Evolutionary conservation across 768 basidiomycete genomes (phyloP), one percentile per base, ranked within the genome.

Genomic region (Galerina sulciceps): DNA sequence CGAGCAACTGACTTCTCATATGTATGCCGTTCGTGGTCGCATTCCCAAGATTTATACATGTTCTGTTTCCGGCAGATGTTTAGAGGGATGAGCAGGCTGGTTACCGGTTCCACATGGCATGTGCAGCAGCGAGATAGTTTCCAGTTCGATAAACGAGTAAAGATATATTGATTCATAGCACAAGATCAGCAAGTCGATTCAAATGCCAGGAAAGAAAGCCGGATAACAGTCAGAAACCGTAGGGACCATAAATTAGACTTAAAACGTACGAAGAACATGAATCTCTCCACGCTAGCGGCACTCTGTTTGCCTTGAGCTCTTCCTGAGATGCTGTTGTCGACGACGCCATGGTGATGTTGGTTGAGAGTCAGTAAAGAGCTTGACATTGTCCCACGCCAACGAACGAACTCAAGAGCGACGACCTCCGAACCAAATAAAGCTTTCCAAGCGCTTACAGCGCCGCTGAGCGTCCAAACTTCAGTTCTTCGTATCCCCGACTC

Each of bases 1-100:
- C 47, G 38, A 37, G 31, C n/a, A 15, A 80, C 87, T 67, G 69
- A 91, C 93, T 91, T 87, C 79, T 96, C 93, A 69, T 96, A 92
- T 35, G 80, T 79, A 71, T 93, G 90, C 60, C 89, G 81, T 77
- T 96, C 90, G 64, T 94, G 87, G 71, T 94, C 91, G 72, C 94
- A 96, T 64, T 95, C 88, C 94, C 94, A 97, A n/a, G 92, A 89
- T 67, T 91, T 73, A 72, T 94, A 97, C 51, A 75, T 76, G 49
- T 85, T 85, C 68, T 91, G 80, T 73, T 84, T 87, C 65, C 94
- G 86, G 74, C 94, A 97, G 61, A 87, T 76, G 70, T 97, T 96
- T 58, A 97, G 78, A 18, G 94, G 94, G 50, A 97, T 84, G 62
- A 96, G 78, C 23, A 96, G 80, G 54, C 94, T 97, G 66, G 34